Conservation (phyloP, 1,284 basidiomycete genomes). For the Caloboletus firmus region DNA sequence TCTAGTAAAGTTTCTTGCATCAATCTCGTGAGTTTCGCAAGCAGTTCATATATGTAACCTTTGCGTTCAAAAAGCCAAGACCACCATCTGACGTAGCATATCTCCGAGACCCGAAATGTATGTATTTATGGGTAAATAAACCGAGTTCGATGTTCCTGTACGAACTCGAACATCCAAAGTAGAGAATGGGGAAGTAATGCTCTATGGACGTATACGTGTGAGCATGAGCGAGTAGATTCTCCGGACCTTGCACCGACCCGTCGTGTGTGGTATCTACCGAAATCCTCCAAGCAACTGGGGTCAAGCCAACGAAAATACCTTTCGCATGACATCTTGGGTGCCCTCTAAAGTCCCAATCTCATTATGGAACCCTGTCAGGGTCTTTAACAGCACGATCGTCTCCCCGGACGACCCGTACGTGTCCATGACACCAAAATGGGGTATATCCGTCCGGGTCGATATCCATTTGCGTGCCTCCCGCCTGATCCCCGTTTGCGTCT, state of each 20-base stretch:
- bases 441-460: conserved; percentile 48
- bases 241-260: neutral
- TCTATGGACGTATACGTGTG: neutral
- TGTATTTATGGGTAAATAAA: neutral
- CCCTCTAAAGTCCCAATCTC: conserved; percentile 68
- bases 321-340: conserved; percentile 67
- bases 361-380: conserved; percentile 63
- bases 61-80: no score
- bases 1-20: no score
- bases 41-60: no score
- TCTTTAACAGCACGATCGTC: conserved; percentile 60
- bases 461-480: conserved; percentile 43
- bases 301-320: conserved; percentile 42
- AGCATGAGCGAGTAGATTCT: neutral
- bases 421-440: conserved; percentile 59
- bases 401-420: conserved; percentile 49
- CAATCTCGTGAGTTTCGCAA: no score
- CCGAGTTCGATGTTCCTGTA: neutral
- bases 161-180: neutral
- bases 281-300: neutral
- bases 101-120: neutral
- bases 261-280: neutral
- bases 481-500: conserved; percentile 38
- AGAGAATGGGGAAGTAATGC: neutral
- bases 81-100: no score